phyloP scores from a whole-genome alignment of 1,139 yeast species.

The Saccharomyces hybrid region DNA sequence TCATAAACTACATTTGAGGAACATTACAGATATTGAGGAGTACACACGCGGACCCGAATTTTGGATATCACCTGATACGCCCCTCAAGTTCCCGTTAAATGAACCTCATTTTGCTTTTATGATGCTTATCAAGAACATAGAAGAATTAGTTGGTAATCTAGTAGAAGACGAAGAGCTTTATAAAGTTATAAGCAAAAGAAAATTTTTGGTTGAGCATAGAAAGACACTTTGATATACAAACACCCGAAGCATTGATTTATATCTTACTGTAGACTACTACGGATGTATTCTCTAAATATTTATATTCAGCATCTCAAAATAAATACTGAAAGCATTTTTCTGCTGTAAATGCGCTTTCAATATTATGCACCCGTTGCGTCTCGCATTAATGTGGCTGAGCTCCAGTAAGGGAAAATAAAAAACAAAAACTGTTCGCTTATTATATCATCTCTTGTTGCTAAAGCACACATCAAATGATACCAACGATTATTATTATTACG shows the following conservation, averaged over 20 bases:
- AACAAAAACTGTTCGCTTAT: background rate
- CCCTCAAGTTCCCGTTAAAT: conserved; percentile 56
- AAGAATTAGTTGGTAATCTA: conserved; percentile 11
- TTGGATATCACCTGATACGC: conserved; percentile 60
- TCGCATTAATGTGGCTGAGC: background rate
- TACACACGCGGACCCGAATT: conserved; percentile 26
- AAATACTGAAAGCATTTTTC: conserved; percentile 2
- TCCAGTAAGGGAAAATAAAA: background rate
- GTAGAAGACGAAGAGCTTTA: conserved; percentile 8
- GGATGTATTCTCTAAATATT: background rate
- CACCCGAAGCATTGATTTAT: background rate
- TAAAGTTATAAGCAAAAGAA: background rate
- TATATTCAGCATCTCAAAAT: background rate
- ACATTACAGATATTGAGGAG: conserved; percentile 25
- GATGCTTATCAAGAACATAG: conserved; percentile 25
- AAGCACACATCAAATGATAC: background rate
- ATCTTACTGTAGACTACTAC: background rate
- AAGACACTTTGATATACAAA: background rate
- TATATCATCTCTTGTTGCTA: background rate
- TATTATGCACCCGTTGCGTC: background rate
- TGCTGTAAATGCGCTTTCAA: background rate
- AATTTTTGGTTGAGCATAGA: background rate
- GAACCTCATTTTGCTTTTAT: conserved; percentile 57
- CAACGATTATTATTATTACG: background rate
- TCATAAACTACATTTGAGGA: conserved; percentile 28